A percentile compares a stretch with the other conserved stretches of the same genome.
Evolutionary conservation across 192 early-diverging fungal species (phyloP).

Genomic region (Rhizophagus sp.): DNA sequence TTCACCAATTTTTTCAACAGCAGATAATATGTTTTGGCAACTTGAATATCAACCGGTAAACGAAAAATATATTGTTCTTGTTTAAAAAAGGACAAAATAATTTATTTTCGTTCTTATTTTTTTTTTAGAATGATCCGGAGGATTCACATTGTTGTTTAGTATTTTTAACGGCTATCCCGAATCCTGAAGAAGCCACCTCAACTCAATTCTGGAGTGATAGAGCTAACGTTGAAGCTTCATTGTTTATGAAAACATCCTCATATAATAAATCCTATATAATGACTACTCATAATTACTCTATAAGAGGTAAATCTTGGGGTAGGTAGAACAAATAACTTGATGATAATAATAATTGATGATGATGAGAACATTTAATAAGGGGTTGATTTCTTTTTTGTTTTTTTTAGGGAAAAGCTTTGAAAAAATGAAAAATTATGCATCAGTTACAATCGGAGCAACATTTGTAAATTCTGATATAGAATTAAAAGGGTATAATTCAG

Average conservation of each 20-base stretch:
- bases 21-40: constrained; percentile 15
- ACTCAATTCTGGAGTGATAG: neutral
- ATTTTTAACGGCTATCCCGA: constrained; percentile 13
- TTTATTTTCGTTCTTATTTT: neutral
- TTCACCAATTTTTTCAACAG: neutral
- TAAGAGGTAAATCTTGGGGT: too few relatives aligned
- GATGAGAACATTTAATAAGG: too few relatives aligned
- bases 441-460: too few relatives aligned
- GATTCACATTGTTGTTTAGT: neutral
- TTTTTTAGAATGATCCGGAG: neutral
- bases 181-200: neutral
- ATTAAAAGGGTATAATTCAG: too few relatives aligned
- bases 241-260: neutral
- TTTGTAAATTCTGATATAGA: too few relatives aligned
- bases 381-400: too few relatives aligned
- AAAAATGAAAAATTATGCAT: too few relatives aligned
- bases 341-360: too few relatives aligned
- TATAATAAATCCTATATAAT: neutral
- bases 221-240: too few relatives aligned
- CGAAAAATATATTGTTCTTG: neutral
- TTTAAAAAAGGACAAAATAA: neutral
- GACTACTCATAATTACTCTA: too few relatives aligned
- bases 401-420: neutral
- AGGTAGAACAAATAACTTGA: too few relatives aligned
- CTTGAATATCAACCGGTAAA: constrained; percentile 17